Evolutionary conservation across 2,329 filamentous ascomycete species (phyloP).

Genomic region (Seiridium cupressi): DNA sequence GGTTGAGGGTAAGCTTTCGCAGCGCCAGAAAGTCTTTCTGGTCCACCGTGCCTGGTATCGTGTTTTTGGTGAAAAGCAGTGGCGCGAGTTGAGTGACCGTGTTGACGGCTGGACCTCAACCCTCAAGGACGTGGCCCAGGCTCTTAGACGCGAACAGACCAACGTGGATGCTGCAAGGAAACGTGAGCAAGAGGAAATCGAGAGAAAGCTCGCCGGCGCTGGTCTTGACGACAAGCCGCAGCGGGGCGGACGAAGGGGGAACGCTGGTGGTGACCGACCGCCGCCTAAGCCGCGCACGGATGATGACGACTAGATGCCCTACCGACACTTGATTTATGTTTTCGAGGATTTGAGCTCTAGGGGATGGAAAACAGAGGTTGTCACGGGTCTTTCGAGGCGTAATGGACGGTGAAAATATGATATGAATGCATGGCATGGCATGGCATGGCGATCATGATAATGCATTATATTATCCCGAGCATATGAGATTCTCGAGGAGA

Average conservation of each 20-base stretch:
- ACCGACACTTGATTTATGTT: background rate
- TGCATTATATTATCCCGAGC: background rate
- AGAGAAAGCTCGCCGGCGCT: constrained; percentile 59
- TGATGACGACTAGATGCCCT: constrained; percentile 50
- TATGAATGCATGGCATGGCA: constrained; percentile 4
- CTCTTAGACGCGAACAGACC: constrained; percentile 78
- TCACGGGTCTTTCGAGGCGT: constrained; percentile 1
- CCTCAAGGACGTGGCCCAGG: constrained; percentile 72
- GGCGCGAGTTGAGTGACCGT: constrained; percentile 87
- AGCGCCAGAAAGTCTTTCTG: constrained; percentile 88
- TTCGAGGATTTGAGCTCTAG: too few relatives aligned
- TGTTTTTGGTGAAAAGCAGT: constrained; percentile 97
- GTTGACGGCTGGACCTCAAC: constrained; percentile 90
- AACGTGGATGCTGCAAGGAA: constrained; percentile 76
- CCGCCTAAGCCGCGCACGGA: constrained; percentile 48
- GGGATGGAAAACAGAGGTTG: background rate
- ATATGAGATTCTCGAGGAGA: background rate
- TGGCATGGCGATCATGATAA: constrained; percentile 4
- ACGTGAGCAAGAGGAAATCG: constrained; percentile 69
- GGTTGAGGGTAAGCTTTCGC: constrained; percentile 93
- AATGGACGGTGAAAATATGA: constrained; percentile 5
- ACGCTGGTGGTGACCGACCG: constrained; percentile 24
- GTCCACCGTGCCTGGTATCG: constrained; percentile 96
- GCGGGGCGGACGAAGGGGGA: constrained; percentile 26
- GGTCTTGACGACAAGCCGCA: constrained; percentile 33